phyloP scores from a whole-genome alignment of 495 filamentous ascomycete species.

The Podospora bellae-mahoneyi region DNA sequence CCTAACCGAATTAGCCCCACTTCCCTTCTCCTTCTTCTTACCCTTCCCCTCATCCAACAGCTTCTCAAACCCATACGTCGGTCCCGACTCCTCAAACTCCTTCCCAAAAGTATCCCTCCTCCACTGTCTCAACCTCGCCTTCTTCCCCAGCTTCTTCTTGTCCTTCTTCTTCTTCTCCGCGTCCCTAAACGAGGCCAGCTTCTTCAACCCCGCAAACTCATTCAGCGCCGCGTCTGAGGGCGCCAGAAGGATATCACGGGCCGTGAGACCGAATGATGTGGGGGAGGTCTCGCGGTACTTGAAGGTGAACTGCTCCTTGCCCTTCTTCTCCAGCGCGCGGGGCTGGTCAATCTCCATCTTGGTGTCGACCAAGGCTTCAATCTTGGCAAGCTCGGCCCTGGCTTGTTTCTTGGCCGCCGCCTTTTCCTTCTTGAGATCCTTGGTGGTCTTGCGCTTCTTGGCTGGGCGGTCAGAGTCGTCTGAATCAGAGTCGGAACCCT shows the following conservation, averaged over 20 bases:
- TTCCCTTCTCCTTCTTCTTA: slow-evolving; percentile 15
- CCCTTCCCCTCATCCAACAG: slow-evolving; percentile 23
- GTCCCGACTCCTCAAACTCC: slow-evolving; percentile 47
- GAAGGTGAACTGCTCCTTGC: slow-evolving; percentile 48
- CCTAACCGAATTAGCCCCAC: slow-evolving; percentile 22
- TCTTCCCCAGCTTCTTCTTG: slow-evolving; percentile 84
- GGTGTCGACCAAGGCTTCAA: slow-evolving; percentile 83
- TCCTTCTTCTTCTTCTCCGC: slow-evolving; percentile 82
- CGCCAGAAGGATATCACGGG: slow-evolving; percentile 88
- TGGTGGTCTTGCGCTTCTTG: slow-evolving; percentile 60
- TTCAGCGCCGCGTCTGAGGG: slow-evolving; percentile 79
- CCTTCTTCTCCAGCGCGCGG: slow-evolving; percentile 43
- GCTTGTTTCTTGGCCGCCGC: slow-evolving; percentile 69
- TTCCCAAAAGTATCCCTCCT: slow-evolving; percentile 86
- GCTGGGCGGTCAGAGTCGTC: slow-evolving; percentile 38
- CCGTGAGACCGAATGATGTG: slow-evolving; percentile 79
- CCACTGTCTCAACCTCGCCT: slow-evolving; percentile 85
- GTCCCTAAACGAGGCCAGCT: slow-evolving; percentile 85
- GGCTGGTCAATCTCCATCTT: slow-evolving; percentile 69
- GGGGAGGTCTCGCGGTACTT: slow-evolving; percentile 93
- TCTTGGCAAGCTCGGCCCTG: slow-evolving; percentile 72
- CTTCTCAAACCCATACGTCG: slow-evolving; percentile 46
- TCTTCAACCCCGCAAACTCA: slow-evolving; percentile 88
- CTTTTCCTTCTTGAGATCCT: slow-evolving; percentile 61
- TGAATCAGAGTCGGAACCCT: slow-evolving; percentile 21